These are phyloP conservation scores for Rubus parviflorus DNA, from an alignment of 306 rosid genomes.

Conservation along the genomic window DNA sequence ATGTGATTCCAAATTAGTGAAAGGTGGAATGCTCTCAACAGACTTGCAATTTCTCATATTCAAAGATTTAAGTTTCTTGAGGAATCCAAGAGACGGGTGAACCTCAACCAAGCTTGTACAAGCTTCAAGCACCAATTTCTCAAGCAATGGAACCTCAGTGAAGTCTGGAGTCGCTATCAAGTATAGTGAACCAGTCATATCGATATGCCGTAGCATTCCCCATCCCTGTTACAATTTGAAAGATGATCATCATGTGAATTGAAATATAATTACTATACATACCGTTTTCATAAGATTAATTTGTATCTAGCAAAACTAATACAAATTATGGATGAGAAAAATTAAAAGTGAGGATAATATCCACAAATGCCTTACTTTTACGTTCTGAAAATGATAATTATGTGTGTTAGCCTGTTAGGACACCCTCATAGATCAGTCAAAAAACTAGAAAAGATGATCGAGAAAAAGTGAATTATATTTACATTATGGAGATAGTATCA, in stretches of 20 bases:
- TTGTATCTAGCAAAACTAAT: too few species aligned
- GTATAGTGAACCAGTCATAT: background rate
- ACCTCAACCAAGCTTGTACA: slow-evolving; percentile 17
- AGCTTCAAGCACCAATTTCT: slow-evolving; percentile 1
- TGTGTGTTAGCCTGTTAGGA: too few species aligned
- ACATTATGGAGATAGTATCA: too few species aligned
- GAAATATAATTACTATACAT: background rate
- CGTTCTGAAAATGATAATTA: too few species aligned
- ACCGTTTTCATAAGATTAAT: too few species aligned
- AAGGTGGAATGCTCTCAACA: background rate
- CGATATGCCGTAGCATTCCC: background rate
- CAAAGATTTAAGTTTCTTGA: background rate
- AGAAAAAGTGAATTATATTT: too few species aligned
- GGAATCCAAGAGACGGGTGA: slow-evolving; percentile 16
- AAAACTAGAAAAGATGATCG: too few species aligned
- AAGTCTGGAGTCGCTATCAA: background rate
- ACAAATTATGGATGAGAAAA: too few species aligned
- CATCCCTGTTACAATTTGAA: background rate
- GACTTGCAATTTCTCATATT: background rate
- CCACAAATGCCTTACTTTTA: too few species aligned
- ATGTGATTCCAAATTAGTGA: background rate
- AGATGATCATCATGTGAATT: background rate
- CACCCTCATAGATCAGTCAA: too few species aligned
- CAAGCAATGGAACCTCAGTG: background rate
- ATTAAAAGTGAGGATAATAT: background rate